A percentile compares a stretch with the other conserved stretches of the same genome.
Conservation (phyloP, 495 filamentous ascomycete species). For the Bathelium albidoporum region DNA sequence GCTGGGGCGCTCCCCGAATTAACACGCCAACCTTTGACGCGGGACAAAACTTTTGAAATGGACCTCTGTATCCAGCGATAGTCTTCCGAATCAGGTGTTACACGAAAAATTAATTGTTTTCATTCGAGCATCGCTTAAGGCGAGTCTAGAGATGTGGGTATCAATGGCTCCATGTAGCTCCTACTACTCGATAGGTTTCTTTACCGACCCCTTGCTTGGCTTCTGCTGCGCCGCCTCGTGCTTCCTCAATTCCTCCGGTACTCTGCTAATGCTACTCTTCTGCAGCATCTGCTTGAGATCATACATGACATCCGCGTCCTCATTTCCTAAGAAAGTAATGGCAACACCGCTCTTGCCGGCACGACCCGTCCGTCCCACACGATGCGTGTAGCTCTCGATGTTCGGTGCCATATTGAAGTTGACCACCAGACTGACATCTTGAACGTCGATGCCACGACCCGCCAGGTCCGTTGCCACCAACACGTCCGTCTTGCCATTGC, state of each 20-base stretch:
- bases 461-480: slow-evolving; percentile 97
- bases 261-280: slow-evolving; percentile 79
- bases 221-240: slow-evolving; percentile 93
- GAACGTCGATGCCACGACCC: slow-evolving; percentile 95
- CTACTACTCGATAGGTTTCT: not conserved
- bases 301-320: slow-evolving; percentile 90
- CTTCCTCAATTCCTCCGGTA: slow-evolving; percentile 87
- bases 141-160: not conserved
- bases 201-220: slow-evolving; percentile 38
- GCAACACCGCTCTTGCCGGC: slow-evolving; percentile 96
- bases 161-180: not conserved
- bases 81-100: no score
- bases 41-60: no score
- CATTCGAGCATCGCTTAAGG: not conserved
- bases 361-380: slow-evolving; percentile 95
- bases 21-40: no score
- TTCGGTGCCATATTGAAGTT: slow-evolving; percentile 98
- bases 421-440: slow-evolving; percentile 83
- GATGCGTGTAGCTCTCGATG: slow-evolving; percentile 95
- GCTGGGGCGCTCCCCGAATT: no score
- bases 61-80: no score
- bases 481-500: slow-evolving; percentile 68
- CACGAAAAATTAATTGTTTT: no score
- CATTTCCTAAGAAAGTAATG: slow-evolving; percentile 89
- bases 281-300: slow-evolving; percentile 93